These are phyloP conservation scores for Flaveria trinervia DNA, from an alignment of 129 eudicot species.

Conservation along the genomic window DNA sequence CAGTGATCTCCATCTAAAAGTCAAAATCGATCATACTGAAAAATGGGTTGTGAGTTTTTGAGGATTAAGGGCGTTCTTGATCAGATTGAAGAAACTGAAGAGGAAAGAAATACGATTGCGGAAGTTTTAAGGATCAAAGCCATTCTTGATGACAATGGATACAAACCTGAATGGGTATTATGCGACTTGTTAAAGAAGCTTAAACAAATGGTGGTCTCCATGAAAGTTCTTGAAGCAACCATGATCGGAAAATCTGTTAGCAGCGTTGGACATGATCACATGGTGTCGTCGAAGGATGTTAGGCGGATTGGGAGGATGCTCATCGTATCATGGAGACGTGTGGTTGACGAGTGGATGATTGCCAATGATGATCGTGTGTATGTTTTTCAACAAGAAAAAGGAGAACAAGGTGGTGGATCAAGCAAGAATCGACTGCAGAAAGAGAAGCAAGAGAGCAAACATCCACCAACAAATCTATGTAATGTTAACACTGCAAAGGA, in stretches of 20 bases:
- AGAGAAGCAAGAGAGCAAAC: neutral
- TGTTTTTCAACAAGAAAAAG: neutral
- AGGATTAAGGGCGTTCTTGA: neutral
- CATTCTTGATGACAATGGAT: neutral
- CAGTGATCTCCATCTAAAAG: too few species aligned
- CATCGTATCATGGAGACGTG: neutral
- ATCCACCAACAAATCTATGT: neutral
- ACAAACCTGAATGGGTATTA: neutral
- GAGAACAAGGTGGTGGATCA: neutral
- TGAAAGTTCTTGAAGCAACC: neutral
- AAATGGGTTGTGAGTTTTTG: constrained; percentile 1
- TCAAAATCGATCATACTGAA: too few species aligned
- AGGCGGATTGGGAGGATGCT: neutral
- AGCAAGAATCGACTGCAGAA: neutral
- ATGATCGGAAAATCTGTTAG: neutral
- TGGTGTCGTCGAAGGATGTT: neutral
- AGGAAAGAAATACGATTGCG: neutral
- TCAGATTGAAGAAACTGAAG: neutral
- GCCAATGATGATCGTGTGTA: neutral
- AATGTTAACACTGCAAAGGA: neutral
- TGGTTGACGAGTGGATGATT: constrained; percentile 5
- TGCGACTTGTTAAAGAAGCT: neutral
- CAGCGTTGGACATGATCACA: neutral
- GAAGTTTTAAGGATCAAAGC: neutral
- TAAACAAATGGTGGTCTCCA: neutral